phyloP scores from a whole-genome alignment of 345 rosid genomes.

The Ailanthus altissimus region DNA sequence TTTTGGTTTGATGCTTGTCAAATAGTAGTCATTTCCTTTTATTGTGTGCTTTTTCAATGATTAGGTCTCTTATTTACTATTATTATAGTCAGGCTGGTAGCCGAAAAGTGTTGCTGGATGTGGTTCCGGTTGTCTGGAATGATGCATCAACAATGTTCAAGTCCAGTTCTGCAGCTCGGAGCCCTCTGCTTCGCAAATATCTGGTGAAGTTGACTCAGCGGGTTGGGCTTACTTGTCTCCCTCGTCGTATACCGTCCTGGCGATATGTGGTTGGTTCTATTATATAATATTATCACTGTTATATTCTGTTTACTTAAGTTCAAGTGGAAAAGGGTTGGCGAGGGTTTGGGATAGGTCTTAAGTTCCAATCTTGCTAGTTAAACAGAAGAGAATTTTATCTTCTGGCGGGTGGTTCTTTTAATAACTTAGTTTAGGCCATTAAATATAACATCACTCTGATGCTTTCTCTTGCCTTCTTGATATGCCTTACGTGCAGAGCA shows the following conservation, averaged over 20 bases:
- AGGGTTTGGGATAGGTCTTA: neutral
- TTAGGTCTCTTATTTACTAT: slow-evolving; percentile 26
- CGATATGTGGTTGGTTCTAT: slow-evolving; percentile 70
- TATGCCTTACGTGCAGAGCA: slow-evolving; percentile 48
- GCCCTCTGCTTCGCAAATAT: slow-evolving; percentile 86
- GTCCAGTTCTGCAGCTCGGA: slow-evolving; percentile 61
- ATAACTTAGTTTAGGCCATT: slow-evolving; percentile 1
- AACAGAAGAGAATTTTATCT: neutral
- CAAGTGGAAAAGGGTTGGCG: neutral
- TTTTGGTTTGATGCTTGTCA: neutral
- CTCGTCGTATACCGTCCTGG: slow-evolving; percentile 81
- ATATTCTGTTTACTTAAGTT: neutral
- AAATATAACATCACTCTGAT: slow-evolving; percentile 14
- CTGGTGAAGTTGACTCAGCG: slow-evolving; percentile 83
- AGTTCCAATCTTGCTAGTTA: neutral
- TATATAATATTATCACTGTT: neutral
- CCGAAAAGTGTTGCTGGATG: slow-evolving; percentile 60
- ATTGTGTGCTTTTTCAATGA: slow-evolving; percentile 11
- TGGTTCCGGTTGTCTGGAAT: slow-evolving; percentile 58
- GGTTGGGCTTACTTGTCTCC: slow-evolving; percentile 83
- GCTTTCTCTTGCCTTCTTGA: slow-evolving; percentile 28
- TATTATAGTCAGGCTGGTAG: slow-evolving; percentile 72
- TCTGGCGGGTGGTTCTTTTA: slow-evolving; percentile 19
- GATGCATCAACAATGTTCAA: slow-evolving; percentile 61
- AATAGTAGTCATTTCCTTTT: neutral